Percentiles rank a stretch among this genome's conserved stretches.
phyloP scores from a whole-genome alignment of 768 basidiomycete species.

The Grammothele lineata region DNA sequence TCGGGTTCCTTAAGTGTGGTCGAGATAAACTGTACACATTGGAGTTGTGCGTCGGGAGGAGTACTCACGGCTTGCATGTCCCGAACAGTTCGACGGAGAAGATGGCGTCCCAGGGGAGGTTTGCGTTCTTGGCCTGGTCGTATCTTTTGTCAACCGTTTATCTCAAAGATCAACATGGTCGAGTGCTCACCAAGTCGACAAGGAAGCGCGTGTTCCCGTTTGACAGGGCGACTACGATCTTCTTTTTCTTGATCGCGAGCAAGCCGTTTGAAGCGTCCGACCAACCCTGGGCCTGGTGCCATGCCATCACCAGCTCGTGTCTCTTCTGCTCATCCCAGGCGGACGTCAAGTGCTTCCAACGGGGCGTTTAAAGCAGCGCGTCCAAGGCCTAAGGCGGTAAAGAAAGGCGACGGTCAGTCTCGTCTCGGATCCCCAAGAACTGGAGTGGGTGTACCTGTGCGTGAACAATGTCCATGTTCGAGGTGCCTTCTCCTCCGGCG shows the following conservation, averaged over 20 bases:
- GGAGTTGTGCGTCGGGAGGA: not conserved
- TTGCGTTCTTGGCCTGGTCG: conserved; percentile 53
- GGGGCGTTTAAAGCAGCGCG: conserved; percentile 40
- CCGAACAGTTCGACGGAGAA: conserved; percentile 57
- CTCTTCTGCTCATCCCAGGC: conserved; percentile 43
- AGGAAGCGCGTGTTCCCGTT: conserved; percentile 62
- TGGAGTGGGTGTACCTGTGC: conserved; percentile 35
- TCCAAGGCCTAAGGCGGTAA: conserved; percentile 46
- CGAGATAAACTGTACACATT: not conserved
- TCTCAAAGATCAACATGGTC: not conserved
- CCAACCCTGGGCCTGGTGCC: conserved; percentile 61
- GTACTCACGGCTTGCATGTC: conserved; percentile 57
- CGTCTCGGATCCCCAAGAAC: not conserved
- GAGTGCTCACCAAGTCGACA: conserved; percentile 46
- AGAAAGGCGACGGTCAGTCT: no score
- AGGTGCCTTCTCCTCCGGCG: conserved; percentile 39
- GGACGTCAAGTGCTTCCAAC: conserved; percentile 45
- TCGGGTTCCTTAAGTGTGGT: conserved; percentile 49
- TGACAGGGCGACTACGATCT: conserved; percentile 48
- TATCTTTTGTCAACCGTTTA: no score
- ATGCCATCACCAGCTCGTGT: conserved; percentile 41
- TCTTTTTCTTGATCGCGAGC: conserved; percentile 43
- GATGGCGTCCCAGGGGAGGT: conserved; percentile 58
- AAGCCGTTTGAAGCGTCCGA: conserved; percentile 48
- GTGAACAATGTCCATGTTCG: conserved; percentile 52